These are phyloP conservation scores for Verticillium nubilum DNA, from an alignment of 2,329 filamentous ascomycete genomes.

Conservation along the genomic window DNA sequence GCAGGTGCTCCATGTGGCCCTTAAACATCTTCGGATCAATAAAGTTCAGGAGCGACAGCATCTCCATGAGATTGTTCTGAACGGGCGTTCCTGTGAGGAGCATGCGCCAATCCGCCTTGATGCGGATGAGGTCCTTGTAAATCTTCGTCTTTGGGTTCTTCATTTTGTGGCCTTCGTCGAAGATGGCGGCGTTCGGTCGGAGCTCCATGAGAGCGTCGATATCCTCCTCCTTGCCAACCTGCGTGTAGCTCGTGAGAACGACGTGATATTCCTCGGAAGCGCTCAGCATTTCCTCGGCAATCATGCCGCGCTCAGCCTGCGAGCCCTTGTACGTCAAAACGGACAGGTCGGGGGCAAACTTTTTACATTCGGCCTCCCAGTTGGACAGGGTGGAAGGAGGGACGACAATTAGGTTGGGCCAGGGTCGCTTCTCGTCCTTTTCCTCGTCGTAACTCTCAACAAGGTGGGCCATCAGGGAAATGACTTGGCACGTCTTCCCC, in stretches of 20 bases:
- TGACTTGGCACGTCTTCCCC: slow-evolving; percentile 96
- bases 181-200: slow-evolving; percentile 58
- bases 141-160: slow-evolving; percentile 82
- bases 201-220: slow-evolving; percentile 44
- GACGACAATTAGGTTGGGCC: slow-evolving; percentile 82
- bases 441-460: slow-evolving; percentile 53
- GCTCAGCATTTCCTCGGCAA: slow-evolving; percentile 61
- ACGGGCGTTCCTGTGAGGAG: slow-evolving; percentile 87
- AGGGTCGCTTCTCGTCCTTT: slow-evolving; percentile 32
- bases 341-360: slow-evolving; percentile 72
- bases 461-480: slow-evolving; percentile 82
- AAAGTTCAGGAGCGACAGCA: slow-evolving; percentile 87
- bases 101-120: slow-evolving; percentile 77
- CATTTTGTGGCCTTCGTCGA: slow-evolving; percentile 90
- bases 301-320: slow-evolving; percentile 60
- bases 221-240: slow-evolving; percentile 48
- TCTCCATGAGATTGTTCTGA: slow-evolving; percentile 90
- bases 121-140: slow-evolving; percentile 72
- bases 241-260: slow-evolving; percentile 55
- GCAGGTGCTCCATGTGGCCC: slow-evolving; percentile 70
- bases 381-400: slow-evolving; percentile 93
- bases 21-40: slow-evolving; percentile 83
- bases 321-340: slow-evolving; percentile 68
- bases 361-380: slow-evolving; percentile 85
- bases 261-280: slow-evolving; percentile 60